Conservation (phyloP, 176 grass and related monocot genomes). For the Bromus sterilis region DNA sequence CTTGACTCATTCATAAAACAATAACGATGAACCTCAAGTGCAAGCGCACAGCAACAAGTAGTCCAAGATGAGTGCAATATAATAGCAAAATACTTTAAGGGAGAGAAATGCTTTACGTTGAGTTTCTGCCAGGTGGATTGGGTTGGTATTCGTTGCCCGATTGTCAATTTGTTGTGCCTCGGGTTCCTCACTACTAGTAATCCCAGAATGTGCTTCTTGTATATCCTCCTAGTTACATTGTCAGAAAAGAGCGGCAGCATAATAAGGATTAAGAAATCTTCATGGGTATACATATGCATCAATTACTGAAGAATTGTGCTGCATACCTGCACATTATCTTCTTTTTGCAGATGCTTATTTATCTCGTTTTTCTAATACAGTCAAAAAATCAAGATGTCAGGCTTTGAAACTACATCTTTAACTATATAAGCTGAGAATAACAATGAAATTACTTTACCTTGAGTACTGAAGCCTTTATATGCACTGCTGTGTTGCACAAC, state of each 20-base stretch:
- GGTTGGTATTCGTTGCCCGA: background rate
- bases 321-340: conserved; percentile 31
- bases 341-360: background rate
- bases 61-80: background rate
- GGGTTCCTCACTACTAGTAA: background rate
- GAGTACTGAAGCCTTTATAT: background rate
- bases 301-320: background rate
- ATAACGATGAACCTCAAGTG: background rate
- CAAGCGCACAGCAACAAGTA: background rate
- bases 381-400: background rate
- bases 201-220: background rate
- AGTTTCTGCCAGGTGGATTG: background rate
- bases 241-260: background rate
- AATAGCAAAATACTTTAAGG: background rate
- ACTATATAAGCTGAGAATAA: conserved; percentile 10
- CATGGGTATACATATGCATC: background rate
- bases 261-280: background rate
- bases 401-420: background rate
- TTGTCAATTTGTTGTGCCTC: conserved; percentile 10
- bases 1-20: background rate
- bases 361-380: conserved; percentile 19
- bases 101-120: conserved; percentile 18
- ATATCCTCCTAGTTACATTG: conserved; percentile 22
- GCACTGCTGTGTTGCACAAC: background rate
- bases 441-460: conserved; percentile 1